Conservation (phyloP, 1,139 yeast genomes). For the Magnusiomyces tetraspermus region DNA sequence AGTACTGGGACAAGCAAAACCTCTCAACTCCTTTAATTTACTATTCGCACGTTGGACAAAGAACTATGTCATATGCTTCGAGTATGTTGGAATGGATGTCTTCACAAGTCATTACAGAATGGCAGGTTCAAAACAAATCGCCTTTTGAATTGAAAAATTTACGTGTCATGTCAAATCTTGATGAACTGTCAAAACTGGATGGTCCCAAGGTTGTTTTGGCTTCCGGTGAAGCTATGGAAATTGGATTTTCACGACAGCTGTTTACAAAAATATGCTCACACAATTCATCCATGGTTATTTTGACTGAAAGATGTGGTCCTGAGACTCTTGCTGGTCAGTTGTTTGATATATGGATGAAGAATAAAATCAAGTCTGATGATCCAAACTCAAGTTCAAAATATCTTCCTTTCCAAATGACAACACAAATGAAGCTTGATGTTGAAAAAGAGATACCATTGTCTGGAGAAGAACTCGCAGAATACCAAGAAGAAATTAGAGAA, state of each 20-base stretch:
- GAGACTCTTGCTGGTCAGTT: slow-evolving; percentile 39
- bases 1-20: slow-evolving; percentile 45
- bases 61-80: slow-evolving; percentile 71
- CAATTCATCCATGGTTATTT: slow-evolving; percentile 56
- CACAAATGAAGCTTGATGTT: slow-evolving; percentile 20
- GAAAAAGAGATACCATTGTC: slow-evolving; percentile 25
- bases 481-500: slow-evolving; percentile 24
- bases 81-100: slow-evolving; percentile 96
- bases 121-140: slow-evolving; percentile 64
- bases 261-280: slow-evolving; percentile 52
- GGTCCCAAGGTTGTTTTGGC: slow-evolving; percentile 79
- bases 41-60: slow-evolving; percentile 69
- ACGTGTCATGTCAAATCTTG: slow-evolving; percentile 46
- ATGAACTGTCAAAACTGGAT: slow-evolving; percentile 46
- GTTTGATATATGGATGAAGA: slow-evolving; percentile 47
- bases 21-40: slow-evolving; percentile 55
- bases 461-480: slow-evolving; percentile 31
- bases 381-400: slow-evolving; percentile 6
- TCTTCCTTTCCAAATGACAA: slow-evolving; percentile 17
- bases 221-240: slow-evolving; percentile 58
- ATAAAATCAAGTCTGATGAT: slow-evolving; percentile 11
- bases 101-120: slow-evolving; percentile 61
- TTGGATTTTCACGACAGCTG: slow-evolving; percentile 55
- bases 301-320: slow-evolving; percentile 51
- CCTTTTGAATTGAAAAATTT: slow-evolving; percentile 55